phyloP scores from a whole-genome alignment of 257 asterid genomes.

The Solanum infundibuliforme region DNA sequence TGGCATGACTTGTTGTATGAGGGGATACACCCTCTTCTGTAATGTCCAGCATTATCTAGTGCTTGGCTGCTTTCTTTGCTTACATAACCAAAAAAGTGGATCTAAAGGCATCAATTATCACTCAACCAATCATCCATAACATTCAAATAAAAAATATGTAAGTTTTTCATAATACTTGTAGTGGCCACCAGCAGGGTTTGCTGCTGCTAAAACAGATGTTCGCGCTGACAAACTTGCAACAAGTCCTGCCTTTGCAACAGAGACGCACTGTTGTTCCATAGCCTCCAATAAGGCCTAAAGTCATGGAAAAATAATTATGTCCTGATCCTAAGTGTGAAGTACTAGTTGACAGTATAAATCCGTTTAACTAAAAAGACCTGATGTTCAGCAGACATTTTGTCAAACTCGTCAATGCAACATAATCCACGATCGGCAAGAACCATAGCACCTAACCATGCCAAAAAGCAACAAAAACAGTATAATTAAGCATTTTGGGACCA shows the following conservation, averaged over 20 bases:
- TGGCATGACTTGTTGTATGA: background rate
- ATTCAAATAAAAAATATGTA: background rate
- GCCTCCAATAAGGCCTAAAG: slow-evolving; percentile 89
- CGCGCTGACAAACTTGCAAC: slow-evolving; percentile 98
- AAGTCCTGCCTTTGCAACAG: slow-evolving; percentile 99
- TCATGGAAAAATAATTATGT: slow-evolving; percentile 15
- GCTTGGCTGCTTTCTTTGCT: background rate
- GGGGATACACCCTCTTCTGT: too few species aligned
- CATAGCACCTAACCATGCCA: slow-evolving; percentile 70
- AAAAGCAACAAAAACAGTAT: background rate
- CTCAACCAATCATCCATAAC: background rate
- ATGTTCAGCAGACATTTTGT: slow-evolving; percentile 93
- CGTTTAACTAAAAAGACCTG: slow-evolving; percentile 42
- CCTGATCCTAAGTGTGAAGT: slow-evolving; percentile 4
- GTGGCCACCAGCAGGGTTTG: slow-evolving; percentile 98
- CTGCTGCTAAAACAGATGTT: slow-evolving; percentile 96
- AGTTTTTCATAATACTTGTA: slow-evolving; percentile 44
- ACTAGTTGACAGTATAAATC: background rate
- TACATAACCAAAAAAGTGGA: background rate
- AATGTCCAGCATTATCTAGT: background rate
- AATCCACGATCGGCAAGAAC: slow-evolving; percentile 96
- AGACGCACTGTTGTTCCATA: slow-evolving; percentile 98
- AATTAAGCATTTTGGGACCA: background rate
- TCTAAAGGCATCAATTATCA: background rate
- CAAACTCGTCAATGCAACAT: slow-evolving; percentile 98